These are phyloP conservation scores for Flagelloscypha sp. DNA, from an alignment of 768 basidiomycete species.

Conservation along the genomic window DNA sequence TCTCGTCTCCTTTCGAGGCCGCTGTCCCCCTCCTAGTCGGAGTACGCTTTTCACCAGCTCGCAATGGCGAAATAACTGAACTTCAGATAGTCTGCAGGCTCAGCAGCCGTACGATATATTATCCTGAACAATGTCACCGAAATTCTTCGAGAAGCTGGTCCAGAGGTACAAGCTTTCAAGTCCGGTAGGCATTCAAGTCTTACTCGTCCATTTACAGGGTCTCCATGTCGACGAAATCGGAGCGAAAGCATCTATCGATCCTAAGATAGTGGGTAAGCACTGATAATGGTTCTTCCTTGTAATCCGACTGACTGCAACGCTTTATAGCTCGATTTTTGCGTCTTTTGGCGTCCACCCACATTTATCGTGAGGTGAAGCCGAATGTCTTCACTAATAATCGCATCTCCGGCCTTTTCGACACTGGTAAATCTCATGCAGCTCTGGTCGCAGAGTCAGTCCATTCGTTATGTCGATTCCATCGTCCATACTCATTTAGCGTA, in stretches of 20 bases:
- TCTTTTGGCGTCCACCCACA: constrained; percentile 28
- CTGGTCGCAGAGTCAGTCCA: constrained; percentile 19
- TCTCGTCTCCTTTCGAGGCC: too few species aligned
- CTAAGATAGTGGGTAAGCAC: constrained; percentile 25
- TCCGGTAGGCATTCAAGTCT: background rate
- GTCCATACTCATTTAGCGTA: constrained; percentile 5
- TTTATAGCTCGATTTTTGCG: constrained; percentile 27
- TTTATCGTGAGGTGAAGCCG: constrained; percentile 28
- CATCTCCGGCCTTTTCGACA: constrained; percentile 27
- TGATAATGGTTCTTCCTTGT: background rate
- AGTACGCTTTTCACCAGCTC: too few species aligned
- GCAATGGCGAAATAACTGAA: too few species aligned
- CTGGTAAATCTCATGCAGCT: constrained; percentile 19
- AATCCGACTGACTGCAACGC: background rate
- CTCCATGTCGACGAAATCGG: constrained; percentile 28
- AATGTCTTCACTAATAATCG: constrained; percentile 32
- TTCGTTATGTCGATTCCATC: background rate
- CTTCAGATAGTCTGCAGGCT: too few species aligned
- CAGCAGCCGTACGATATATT: constrained; percentile 18
- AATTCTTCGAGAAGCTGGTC: constrained; percentile 32
- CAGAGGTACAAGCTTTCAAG: constrained; percentile 14
- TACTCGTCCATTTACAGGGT: constrained; percentile 13
- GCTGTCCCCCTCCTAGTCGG: too few species aligned
- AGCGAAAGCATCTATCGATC: constrained; percentile 18
- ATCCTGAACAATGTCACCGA: constrained; percentile 28